Evolutionary conservation across 768 basidiomycete genomes (phyloP), one percentile per base, ranked within the genome.

Genomic region (Kwoniella botswanensis): DNA sequence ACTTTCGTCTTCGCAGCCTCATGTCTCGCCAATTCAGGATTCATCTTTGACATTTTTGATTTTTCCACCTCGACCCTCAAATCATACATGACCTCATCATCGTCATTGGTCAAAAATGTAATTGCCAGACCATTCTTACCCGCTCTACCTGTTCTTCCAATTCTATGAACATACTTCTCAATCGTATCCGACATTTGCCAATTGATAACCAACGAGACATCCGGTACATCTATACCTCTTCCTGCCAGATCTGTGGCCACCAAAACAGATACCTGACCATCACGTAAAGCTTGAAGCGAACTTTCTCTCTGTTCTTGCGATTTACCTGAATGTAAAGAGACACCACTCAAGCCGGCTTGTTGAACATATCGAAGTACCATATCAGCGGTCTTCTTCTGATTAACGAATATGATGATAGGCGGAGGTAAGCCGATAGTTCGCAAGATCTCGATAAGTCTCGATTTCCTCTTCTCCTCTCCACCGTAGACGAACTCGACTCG

Each of bases 311-410:
- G 94, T 80, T 95, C 93, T 84, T 99, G 97, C 71, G 91, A 94
- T 86, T 99, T 99, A 71, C 96, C 97, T 11, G 94, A 97, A 79
- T 99, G 97, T 76, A 99, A 80, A 0, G 94, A 97, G 17, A 94
- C 89, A 1, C 93, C 91, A 72, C 86, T 91, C 83, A 95, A 92
- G 22, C 93, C 92, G 52, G 90, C 93, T 63, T 94, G 92, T 60
- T 90, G 90, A 2, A 99, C 86, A 80, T 98, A 95, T 83, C 95
- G 95, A 50, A 93, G 91, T 43, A 99, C 93, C 90, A 94, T 93
- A 82, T 99, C 97, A 62, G 95, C 96, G 13, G 94, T 96, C 87
- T 98, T 97, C 87, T 99, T 99, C 85, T 98, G 95, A 83, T 98
- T 98, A 86, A 98, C 95, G 85, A 98, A 99, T 21, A 94, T 92